Percentiles rank a stretch among this genome's conserved stretches.
Evolutionary conservation across 805 yeast species (phyloP).

Genomic region (Suhomyces vadensis): DNA sequence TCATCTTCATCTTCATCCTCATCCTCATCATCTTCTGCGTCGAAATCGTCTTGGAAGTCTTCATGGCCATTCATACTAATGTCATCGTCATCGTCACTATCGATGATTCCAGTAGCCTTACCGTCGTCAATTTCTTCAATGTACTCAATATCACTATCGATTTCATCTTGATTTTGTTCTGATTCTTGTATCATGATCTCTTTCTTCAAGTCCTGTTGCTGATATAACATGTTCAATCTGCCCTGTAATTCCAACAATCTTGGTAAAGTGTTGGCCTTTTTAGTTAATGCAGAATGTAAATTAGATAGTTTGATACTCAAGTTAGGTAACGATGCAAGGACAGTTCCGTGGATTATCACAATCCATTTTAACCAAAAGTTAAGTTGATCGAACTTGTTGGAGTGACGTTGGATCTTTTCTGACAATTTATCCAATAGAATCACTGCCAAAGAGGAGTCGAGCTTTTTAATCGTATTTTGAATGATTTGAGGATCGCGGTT

Average conservation of each 20-base stretch:
- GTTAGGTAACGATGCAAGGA: constrained; percentile 47
- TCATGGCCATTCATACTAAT: constrained; percentile 16
- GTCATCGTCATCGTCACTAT: constrained; percentile 14
- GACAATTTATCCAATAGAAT: constrained; percentile 52
- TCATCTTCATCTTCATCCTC: constrained; percentile 22
- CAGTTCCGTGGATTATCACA: constrained; percentile 55
- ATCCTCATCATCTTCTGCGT: constrained; percentile 21
- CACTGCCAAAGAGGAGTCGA: constrained; percentile 52
- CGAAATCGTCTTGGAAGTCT: constrained; percentile 17
- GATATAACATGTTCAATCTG: constrained; percentile 48
- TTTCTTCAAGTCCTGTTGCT: constrained; percentile 42
- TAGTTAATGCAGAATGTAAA: constrained; percentile 48
- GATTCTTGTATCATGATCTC: constrained; percentile 35
- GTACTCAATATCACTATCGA: constrained; percentile 63
- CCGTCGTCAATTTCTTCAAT: constrained; percentile 67
- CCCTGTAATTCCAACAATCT: constrained; percentile 54
- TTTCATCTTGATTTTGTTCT: constrained; percentile 30
- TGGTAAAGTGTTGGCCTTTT: constrained; percentile 50
- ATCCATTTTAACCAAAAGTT: constrained; percentile 60
- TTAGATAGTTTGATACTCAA: constrained; percentile 43
- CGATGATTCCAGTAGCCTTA: constrained; percentile 19
- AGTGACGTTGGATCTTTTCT: constrained; percentile 53
- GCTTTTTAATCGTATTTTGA: constrained; percentile 49
- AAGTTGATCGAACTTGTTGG: constrained; percentile 49
- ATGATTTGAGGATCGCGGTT: constrained; percentile 53